Base-by-base conservation (phyloP, 345 rosid species). In the Eutrema yunnanense region DNA sequence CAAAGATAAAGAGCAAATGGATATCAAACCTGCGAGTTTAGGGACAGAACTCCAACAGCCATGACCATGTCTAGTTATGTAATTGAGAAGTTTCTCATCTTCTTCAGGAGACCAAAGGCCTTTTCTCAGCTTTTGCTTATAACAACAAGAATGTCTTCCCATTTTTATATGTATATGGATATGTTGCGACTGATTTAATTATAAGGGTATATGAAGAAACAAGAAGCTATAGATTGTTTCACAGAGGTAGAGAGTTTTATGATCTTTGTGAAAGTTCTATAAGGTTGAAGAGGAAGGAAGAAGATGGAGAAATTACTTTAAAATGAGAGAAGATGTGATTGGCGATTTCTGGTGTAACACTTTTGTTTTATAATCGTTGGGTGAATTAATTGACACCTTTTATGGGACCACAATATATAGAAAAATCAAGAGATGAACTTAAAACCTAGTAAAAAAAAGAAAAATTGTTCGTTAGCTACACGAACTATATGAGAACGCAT, bases 21-120 rank as follows among this genome's bases (percentile, higher is more conserved):
- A 58, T 52, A 49, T 0, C 71, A 41, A 62, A 88, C 97, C 97
- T 54, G 97, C 95, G 4, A 83, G 82, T 65, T 86, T 88, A 50
- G 97, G 97, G 81, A 90, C 92, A 73, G 95, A 86, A 67, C 95
- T 88, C 97, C 97, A 90, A 59, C 95, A 90, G 22, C 95, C 97
- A 80, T 81, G 90, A 4, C 97, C 97, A 71, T 84, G 81, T 65
- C 83, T 86, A 26, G 87, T 81, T 29, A 90, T 90, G 74, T 87
- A 80, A 81, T 82, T 83, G 58, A 88, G 85, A 67, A 90, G 92
- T 50, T 86, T 90, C 80, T 85, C 97, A 40, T 90, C 94, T 86
- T 90, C 97, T 73, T 90, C 94, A 5, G 94, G 96, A 49, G 94
- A 90, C 96, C 96, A 90, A 55, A 90, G 82, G n/a, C 96, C 97